Evolutionary conservation across 2,329 filamentous ascomycete species (phyloP), one percentile per base, ranked within the genome.

Genomic region (Raffaelea deltoideospora): DNA sequence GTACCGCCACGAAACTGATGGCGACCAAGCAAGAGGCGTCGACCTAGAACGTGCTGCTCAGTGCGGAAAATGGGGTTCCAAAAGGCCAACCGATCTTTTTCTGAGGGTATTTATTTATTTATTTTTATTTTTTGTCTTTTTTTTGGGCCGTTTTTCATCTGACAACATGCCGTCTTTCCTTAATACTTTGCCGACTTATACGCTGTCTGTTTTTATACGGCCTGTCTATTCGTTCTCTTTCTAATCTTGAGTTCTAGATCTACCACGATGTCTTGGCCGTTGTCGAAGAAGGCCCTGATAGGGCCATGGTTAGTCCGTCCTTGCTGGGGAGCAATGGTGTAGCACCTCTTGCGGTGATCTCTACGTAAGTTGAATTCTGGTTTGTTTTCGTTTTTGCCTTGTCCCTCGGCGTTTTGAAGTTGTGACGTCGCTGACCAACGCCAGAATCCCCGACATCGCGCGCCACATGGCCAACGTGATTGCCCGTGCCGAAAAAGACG

Each of bases 401-500:
- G n/a, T n/a, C n/a, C n/a, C n/a, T n/a, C n/a, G n/a, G n/a, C n/a
- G n/a, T n/a, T n/a, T n/a, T n/a, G n/a, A n/a, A n/a, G n/a, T n/a
- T n/a, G n/a, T n/a, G n/a, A n/a, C n/a, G n/a, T n/a, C n/a, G n/a
- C n/a, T n/a, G n/a, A n/a, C n/a, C n/a, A n/a, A n/a, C n/a, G n/a
- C 8, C 29, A 63, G 64, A 1, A 58, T 82, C 18, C 74, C 76
- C 1, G 81, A 87, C 50, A 72, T 86, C 21, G 72, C 72, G 41
- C 66, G 79, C 1, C 80, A 87, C 52, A 79, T 83, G 58, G 73
- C 79, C 1, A 86, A 87, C 45, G 60, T 83, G 17, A 87, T 88
- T 24, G 79, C 69, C 3, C 65, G 76, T 4, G 82, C 82, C 0
- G 66, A 83, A 47, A 68, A 67, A 24, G 82, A 88, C 47, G 72